These are phyloP conservation scores for Torulaspora franciscae DNA, from an alignment of 805 yeast species.

Conservation along the genomic window DNA sequence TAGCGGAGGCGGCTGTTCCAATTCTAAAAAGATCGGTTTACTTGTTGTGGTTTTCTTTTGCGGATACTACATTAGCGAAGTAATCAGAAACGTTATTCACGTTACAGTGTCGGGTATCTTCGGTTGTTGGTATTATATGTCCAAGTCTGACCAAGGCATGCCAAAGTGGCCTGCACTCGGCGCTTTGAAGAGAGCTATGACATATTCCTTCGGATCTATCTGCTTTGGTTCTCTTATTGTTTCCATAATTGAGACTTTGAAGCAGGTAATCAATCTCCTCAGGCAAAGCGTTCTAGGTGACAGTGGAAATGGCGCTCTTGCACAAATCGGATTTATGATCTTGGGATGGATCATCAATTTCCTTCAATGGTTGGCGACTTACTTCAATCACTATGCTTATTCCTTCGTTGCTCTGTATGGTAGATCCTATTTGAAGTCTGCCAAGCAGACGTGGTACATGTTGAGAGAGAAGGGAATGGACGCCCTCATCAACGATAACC, in stretches of 20 bases:
- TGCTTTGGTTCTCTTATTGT: conserved; percentile 79
- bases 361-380: conserved; percentile 73
- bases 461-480: conserved; percentile 76
- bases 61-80: conserved; percentile 80
- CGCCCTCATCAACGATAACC: conserved; percentile 77
- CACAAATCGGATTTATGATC: conserved; percentile 48
- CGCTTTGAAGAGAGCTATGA: conserved; percentile 71
- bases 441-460: conserved; percentile 77
- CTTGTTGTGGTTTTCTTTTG: conserved; percentile 73
- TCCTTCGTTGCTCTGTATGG: conserved; percentile 87
- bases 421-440: conserved; percentile 64
- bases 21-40: conserved; percentile 59
- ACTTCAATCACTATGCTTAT: conserved; percentile 88
- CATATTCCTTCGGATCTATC: conserved; percentile 85
- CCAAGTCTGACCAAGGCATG: conserved; percentile 68
- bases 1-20: conserved; percentile 52
- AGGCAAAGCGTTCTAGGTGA: conserved; percentile 39
- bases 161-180: conserved; percentile 78
- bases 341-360: conserved; percentile 58
- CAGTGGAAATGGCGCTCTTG: conserved; percentile 50
- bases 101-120: conserved; percentile 77
- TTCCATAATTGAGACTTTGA: conserved; percentile 62
- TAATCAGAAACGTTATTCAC: conserved; percentile 73
- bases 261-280: conserved; percentile 48
- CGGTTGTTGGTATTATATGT: conserved; percentile 88